phyloP scores from a whole-genome alignment of 768 basidiomycete species.

The Melanogaster broomeanus region DNA sequence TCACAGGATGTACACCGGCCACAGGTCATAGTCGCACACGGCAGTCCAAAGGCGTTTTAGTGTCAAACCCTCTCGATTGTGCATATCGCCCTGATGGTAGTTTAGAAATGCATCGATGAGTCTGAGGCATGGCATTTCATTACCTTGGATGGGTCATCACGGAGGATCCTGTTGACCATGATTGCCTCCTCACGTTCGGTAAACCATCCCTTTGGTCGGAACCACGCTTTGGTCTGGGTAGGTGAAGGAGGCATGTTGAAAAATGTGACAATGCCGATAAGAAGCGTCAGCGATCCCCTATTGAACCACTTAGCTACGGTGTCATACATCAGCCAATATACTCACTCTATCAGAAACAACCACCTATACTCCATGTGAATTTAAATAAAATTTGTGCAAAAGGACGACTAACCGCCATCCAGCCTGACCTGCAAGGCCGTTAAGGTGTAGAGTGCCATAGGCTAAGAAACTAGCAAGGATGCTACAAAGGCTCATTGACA shows the following conservation, averaged over 20 bases:
- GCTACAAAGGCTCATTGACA: constrained; percentile 44
- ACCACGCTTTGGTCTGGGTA: constrained; percentile 56
- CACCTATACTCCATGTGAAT: constrained; percentile 32
- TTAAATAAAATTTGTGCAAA: not conserved
- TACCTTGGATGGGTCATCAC: constrained; percentile 61
- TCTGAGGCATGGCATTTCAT: not conserved
- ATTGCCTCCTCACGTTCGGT: constrained; percentile 60
- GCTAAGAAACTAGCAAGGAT: constrained; percentile 58
- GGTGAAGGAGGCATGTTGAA: constrained; percentile 61
- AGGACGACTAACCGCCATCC: constrained; percentile 47
- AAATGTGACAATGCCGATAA: constrained; percentile 52
- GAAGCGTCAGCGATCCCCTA: constrained; percentile 44
- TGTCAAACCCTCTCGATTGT: constrained; percentile 61
- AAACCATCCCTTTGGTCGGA: constrained; percentile 61
- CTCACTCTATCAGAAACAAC: constrained; percentile 58
- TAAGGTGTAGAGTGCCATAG: constrained; percentile 60
- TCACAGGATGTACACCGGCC: constrained; percentile 60
- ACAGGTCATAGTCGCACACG: constrained; percentile 58
- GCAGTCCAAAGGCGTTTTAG: constrained; percentile 50
- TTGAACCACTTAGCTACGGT: too few species aligned
- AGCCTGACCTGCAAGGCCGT: constrained; percentile 51
- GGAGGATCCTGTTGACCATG: constrained; percentile 52
- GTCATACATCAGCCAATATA: not conserved
- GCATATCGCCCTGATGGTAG: constrained; percentile 46
- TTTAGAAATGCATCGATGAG: constrained; percentile 35